These are phyloP conservation scores for Russula dissimulans DNA, from an alignment of 768 basidiomycete genomes.

Conservation along the genomic window DNA sequence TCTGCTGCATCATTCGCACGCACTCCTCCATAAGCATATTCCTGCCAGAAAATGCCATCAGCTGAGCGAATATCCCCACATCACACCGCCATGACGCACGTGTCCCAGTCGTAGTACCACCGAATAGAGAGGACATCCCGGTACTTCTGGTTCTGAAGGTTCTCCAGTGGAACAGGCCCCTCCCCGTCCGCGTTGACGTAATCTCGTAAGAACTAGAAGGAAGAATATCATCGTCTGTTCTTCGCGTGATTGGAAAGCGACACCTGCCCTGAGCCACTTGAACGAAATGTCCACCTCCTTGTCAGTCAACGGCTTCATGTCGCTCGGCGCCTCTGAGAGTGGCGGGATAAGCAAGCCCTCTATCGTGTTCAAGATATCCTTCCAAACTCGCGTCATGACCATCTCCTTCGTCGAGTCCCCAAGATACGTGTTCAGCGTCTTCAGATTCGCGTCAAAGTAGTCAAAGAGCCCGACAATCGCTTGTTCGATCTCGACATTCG, in stretches of 20 bases:
- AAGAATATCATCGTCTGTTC: slow-evolving; percentile 1
- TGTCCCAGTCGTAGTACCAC: slow-evolving; percentile 93
- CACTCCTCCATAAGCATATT: slow-evolving; percentile 91
- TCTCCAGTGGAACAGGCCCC: slow-evolving; percentile 77
- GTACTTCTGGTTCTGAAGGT: slow-evolving; percentile 90
- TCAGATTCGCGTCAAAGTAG: slow-evolving; percentile 90
- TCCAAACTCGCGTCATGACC: slow-evolving; percentile 93
- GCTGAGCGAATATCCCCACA: slow-evolving; percentile 1
- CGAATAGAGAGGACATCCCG: slow-evolving; percentile 84
- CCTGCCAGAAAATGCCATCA: slow-evolving; percentile 30
- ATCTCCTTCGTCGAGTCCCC: slow-evolving; percentile 78
- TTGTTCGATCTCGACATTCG: slow-evolving; percentile 89
- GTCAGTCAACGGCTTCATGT: slow-evolving; percentile 87
- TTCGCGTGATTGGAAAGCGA: neutral
- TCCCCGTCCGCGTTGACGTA: slow-evolving; percentile 95
- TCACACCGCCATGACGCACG: slow-evolving; percentile 39
- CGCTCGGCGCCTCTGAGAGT: slow-evolving; percentile 72
- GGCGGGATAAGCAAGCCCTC: slow-evolving; percentile 89
- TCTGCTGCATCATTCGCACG: slow-evolving; percentile 90
- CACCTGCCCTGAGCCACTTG: slow-evolving; percentile 88
- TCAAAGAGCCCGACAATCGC: slow-evolving; percentile 90
- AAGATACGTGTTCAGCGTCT: slow-evolving; percentile 82
- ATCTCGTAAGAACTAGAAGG: slow-evolving; percentile 72
- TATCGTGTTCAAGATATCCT: slow-evolving; percentile 80
- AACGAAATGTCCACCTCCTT: slow-evolving; percentile 99